Conservation (phyloP, 2,329 filamentous ascomycete species). For the Cytospora piceae region DNA sequence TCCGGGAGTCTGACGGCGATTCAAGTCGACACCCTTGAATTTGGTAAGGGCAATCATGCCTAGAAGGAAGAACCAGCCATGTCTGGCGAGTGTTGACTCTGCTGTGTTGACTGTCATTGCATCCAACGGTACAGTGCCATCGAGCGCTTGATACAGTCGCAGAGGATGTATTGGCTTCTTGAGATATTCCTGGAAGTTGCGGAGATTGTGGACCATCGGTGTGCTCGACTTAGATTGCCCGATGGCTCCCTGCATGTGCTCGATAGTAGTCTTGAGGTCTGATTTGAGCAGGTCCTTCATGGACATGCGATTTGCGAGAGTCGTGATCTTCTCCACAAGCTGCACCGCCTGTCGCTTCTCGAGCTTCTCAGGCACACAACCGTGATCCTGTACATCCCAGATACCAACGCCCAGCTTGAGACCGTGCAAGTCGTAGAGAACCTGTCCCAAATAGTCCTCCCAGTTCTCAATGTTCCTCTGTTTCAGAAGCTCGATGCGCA, state of each 20-base stretch:
- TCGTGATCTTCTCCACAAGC: constrained; percentile 81
- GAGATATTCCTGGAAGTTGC: constrained; percentile 79
- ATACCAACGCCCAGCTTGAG: constrained; percentile 73
- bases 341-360: constrained; percentile 80
- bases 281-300: constrained; percentile 92
- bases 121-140: constrained; percentile 75
- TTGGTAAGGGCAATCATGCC: constrained; percentile 88
- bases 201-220: constrained; percentile 83
- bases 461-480: constrained; percentile 78
- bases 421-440: constrained; percentile 81
- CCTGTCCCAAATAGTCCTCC: constrained; percentile 84
- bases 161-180: constrained; percentile 84
- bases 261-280: constrained; percentile 85
- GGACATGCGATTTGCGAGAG: constrained; percentile 79
- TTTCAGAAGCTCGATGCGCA: constrained; percentile 81
- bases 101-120: constrained; percentile 69
- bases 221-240: constrained; percentile 77
- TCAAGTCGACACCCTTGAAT: constrained; percentile 72
- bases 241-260: constrained; percentile 88
- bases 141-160: constrained; percentile 77
- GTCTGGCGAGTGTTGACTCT: constrained; percentile 73
- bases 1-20: constrained; percentile 74
- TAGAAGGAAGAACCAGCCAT: constrained; percentile 90
- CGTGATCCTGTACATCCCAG: constrained; percentile 75
- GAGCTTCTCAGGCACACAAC: constrained; percentile 74